Evolutionary conservation across 208 protist genomes (phyloP).

Genomic region (Trypanosomatidae sp.): DNA sequence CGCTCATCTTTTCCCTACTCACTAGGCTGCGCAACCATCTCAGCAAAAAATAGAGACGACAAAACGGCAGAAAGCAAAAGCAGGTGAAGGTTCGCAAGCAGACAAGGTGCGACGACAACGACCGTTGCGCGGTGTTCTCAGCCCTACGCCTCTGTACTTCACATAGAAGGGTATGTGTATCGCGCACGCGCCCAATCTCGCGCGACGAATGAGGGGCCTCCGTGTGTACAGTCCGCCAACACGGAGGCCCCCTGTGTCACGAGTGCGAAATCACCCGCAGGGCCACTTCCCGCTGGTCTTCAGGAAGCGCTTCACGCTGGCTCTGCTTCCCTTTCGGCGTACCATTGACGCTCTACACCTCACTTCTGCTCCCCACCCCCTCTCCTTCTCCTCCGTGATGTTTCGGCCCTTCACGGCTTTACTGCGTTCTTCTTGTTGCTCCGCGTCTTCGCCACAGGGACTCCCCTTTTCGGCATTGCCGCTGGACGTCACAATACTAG

Average conservation of each 20-base stretch:
- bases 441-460: background rate
- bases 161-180: background rate
- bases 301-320: background rate
- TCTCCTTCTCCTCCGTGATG: background rate
- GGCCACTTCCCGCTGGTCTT: background rate
- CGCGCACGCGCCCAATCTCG: background rate
- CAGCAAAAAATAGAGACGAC: background rate
- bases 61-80: background rate
- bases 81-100: background rate
- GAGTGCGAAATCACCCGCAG: background rate
- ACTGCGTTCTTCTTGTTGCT: background rate
- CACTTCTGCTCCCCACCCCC: background rate
- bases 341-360: background rate
- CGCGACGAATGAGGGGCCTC: constrained; percentile 2
- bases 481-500: background rate
- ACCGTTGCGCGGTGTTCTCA: background rate
- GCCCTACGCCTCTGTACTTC: background rate
- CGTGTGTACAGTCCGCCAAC: background rate
- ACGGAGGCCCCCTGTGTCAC: background rate
- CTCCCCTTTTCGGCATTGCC: background rate
- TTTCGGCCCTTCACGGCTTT: background rate
- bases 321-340: background rate
- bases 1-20: background rate
- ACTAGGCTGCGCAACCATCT: background rate
- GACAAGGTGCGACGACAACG: background rate